A percentile compares a stretch with the other conserved stretches of the same genome.
Conservation (phyloP, 1,139 yeast species). For the Lodderomyces pseudojiufengensis region DNA sequence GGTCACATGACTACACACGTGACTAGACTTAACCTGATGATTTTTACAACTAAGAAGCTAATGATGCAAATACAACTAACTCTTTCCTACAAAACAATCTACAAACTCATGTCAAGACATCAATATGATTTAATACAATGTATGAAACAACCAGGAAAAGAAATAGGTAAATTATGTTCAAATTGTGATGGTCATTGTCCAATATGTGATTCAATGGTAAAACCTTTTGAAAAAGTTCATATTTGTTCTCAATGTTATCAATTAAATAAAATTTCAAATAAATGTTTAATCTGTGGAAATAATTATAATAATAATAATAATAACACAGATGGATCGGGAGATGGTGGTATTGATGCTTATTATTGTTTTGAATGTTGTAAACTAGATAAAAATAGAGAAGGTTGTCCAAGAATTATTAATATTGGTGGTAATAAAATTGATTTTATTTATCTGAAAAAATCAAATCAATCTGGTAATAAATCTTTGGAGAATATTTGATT, state of each 20-base stretch:
- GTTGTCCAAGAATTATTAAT: constrained; percentile 84
- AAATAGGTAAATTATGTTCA: constrained; percentile 67
- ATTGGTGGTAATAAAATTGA: constrained; percentile 75
- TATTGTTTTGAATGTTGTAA: constrained; percentile 87
- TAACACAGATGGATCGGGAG: no score
- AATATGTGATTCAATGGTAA: constrained; percentile 80
- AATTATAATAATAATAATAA: constrained; percentile 8
- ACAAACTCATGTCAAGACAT: constrained; percentile 70
- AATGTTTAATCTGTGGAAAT: constrained; percentile 74
- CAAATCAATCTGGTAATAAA: constrained; percentile 4
- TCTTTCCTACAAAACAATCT: constrained; percentile 50
- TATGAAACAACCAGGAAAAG: constrained; percentile 78
- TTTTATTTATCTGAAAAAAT: constrained; percentile 53
- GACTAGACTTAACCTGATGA: no score
- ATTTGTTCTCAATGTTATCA: constrained; percentile 84
- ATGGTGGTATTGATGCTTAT: constrained; percentile 63
- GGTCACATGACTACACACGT: no score
- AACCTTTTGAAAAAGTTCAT: constrained; percentile 67
- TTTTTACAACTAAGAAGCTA: no score
- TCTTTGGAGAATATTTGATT: constrained; percentile 4
- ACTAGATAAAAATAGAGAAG: constrained; percentile 80
- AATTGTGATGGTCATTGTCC: constrained; percentile 94
- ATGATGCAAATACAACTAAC: no score
- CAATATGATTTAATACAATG: constrained; percentile 86
- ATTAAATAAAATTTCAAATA: constrained; percentile 55